Base-by-base conservation (phyloP, 495 filamentous ascomycete species). In the Letharia lupina region DNA sequence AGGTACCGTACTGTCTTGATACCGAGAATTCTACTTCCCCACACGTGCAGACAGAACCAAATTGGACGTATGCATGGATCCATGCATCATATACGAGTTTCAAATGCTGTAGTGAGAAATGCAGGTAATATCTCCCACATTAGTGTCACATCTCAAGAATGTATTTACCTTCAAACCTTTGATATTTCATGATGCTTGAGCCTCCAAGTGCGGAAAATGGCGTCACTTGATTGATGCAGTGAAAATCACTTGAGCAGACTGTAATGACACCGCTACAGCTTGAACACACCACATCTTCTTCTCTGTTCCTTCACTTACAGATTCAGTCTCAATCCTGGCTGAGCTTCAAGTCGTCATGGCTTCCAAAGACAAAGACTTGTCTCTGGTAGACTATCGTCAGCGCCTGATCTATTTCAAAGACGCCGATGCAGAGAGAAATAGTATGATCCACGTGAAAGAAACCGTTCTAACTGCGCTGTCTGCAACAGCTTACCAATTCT, bases 401-500 rank as follows among this genome's bases (percentile, higher is more conserved):
- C 61, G 42, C 31, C 23, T 33, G 4, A 16, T 28, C 15, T 31
- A 31, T 16, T 65, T 65, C 40, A 35, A 37, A 12, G 13, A 48
- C 2, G 16, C 9, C 4, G 63, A 60, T 50, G 54, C 54, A 11
- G 56, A 65, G 40, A 65, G 54, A 56, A 60, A 60, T 47, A 23
- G 23, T 28, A 47, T 65, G 63, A 23, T 65, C 57, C n/a, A 16
- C 12, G 63, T 65, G 23, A 42, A 31, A 42, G 15, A 64, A 35
- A 4, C 28, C 13, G 16, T 41, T 18, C 42, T 40, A 35, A 20
- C 41, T 37, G 35, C 40, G 45, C 37, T 16, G 28, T 42, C 13
- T 40, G 42, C 44, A 28, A 61, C 28, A 12, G 40, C 59, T 63
- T 33, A 56, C 23, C 33, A 42, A 20, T 15, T 13, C 7, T 44